Conservation (phyloP, 768 basidiomycete species). For the Royoungia palumana region DNA sequence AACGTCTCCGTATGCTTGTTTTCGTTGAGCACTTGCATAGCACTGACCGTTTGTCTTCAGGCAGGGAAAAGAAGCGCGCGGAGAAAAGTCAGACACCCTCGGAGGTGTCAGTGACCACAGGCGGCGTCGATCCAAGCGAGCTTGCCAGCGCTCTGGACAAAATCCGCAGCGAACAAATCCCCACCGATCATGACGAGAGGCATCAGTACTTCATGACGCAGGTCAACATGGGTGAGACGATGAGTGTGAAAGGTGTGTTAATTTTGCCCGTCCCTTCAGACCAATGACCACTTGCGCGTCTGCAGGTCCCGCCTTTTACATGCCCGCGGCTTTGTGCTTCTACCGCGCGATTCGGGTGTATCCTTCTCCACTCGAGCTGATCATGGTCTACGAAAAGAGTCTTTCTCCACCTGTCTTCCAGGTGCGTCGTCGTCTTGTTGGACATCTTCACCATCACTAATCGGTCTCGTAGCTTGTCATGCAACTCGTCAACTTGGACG, state of each 20-base stretch:
- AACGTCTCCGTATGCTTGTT: conserved; percentile 68
- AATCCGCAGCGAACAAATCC: conserved; percentile 67
- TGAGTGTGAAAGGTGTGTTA: conserved; percentile 63
- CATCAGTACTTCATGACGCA: conserved; percentile 92
- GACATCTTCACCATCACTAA: conserved; percentile 6
- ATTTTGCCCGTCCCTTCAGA: neutral
- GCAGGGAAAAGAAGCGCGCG: conserved; percentile 89
- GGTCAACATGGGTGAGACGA: conserved; percentile 82
- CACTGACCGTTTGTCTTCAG: conserved; percentile 39
- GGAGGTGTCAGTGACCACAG: conserved; percentile 24
- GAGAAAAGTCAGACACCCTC: conserved; percentile 59
- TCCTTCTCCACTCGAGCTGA: conserved; percentile 90
- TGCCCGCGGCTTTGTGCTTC: conserved; percentile 85
- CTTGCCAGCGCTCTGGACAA: conserved; percentile 61
- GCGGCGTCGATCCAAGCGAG: conserved; percentile 45
- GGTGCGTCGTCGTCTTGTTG: conserved; percentile 35
- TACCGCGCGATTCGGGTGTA: conserved; percentile 93
- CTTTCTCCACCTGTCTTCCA: conserved; percentile 80
- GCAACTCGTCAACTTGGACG: conserved; percentile 85
- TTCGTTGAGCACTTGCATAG: neutral
- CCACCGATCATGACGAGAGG: conserved; percentile 66
- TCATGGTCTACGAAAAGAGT: conserved; percentile 92
- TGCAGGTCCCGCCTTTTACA: conserved; percentile 71
- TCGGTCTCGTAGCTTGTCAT: conserved; percentile 53
- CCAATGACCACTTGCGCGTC: conserved; percentile 1